These are phyloP conservation scores for Pterocarpus macrocarpus DNA, from an alignment of 306 rosid species.

Conservation along the genomic window DNA sequence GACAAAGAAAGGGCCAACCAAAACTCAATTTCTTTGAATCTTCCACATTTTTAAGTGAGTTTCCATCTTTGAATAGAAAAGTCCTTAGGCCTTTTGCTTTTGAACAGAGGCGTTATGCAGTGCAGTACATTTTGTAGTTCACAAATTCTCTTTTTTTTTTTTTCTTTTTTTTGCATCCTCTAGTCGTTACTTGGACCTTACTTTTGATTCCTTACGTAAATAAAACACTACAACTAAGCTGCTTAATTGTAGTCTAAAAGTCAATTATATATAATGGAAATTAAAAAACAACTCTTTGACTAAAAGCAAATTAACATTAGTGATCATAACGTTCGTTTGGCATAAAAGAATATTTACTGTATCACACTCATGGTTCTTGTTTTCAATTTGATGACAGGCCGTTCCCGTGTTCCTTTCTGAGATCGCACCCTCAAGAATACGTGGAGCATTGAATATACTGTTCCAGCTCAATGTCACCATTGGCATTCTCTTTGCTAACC, in stretches of 20 bases:
- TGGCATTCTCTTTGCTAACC: constrained; percentile 89
- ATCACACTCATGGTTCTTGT: neutral
- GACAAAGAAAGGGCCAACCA: constrained; percentile 33
- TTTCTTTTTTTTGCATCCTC: neutral
- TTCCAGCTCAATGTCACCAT: constrained; percentile 88
- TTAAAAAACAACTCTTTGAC: constrained; percentile 2
- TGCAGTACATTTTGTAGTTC: neutral
- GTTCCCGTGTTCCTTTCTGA: constrained; percentile 94
- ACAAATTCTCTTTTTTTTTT: constrained; percentile 22
- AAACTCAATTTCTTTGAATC: constrained; percentile 23
- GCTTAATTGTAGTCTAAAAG: neutral
- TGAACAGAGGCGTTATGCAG: neutral
- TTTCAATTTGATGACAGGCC: constrained; percentile 62
- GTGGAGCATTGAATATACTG: constrained; percentile 88
- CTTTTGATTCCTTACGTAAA: constrained; percentile 30
- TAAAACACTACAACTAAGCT: neutral
- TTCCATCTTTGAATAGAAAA: constrained; percentile 37
- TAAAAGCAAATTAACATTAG: neutral
- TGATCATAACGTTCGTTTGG: no score
- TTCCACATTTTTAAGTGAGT: constrained; percentile 25
- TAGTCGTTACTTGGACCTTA: constrained; percentile 33
- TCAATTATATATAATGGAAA: neutral
- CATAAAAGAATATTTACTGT: neutral
- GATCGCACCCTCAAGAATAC: constrained; percentile 94
- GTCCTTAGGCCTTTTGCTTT: constrained; percentile 6